A percentile compares a stretch with the other conserved stretches of the same genome.
These are phyloP conservation scores for Spergularia azorica DNA, from an alignment of 179 eudicot species.

Conservation along the genomic window DNA sequence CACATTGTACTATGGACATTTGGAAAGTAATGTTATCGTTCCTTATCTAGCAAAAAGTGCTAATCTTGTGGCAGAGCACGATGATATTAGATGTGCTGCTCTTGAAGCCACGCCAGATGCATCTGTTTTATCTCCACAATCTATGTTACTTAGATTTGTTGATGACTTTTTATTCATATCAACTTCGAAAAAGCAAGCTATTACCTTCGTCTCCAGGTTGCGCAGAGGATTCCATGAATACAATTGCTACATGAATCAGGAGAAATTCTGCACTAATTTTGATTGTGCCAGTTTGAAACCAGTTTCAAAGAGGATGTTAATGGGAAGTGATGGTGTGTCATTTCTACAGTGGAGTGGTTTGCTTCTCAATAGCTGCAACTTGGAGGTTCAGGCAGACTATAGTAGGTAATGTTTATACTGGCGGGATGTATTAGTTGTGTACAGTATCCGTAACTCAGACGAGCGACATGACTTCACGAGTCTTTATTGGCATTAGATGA, in stretches of 20 bases:
- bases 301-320: conserved; percentile 43
- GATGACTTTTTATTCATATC: conserved; percentile 87
- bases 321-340: conserved; percentile 56
- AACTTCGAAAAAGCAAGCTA: conserved; percentile 71
- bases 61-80: conserved; percentile 21
- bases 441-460: not conserved
- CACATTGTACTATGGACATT: conserved; percentile 81
- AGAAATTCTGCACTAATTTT: conserved; percentile 75
- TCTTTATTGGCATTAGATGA: no score
- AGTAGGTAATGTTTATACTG: conserved; percentile 49
- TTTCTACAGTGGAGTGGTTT: conserved; percentile 94
- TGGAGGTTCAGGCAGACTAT: conserved; percentile 97
- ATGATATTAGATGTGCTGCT: conserved; percentile 19
- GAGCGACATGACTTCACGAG: no score
- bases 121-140: conserved; percentile 26
- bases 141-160: conserved; percentile 66
- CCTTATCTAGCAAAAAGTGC: conserved; percentile 55
- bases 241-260: conserved; percentile 83
- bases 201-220: conserved; percentile 54
- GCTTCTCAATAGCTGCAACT: conserved; percentile 70
- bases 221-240: conserved; percentile 68
- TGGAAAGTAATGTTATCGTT: conserved; percentile 56
- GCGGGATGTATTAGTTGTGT: not conserved
- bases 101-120: conserved; percentile 16
- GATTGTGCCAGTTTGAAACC: conserved; percentile 25